A percentile compares a stretch with the other conserved stretches of the same genome.
These are phyloP conservation scores for Lepidium sativum DNA, from an alignment of 345 rosid species.

Conservation along the genomic window DNA sequence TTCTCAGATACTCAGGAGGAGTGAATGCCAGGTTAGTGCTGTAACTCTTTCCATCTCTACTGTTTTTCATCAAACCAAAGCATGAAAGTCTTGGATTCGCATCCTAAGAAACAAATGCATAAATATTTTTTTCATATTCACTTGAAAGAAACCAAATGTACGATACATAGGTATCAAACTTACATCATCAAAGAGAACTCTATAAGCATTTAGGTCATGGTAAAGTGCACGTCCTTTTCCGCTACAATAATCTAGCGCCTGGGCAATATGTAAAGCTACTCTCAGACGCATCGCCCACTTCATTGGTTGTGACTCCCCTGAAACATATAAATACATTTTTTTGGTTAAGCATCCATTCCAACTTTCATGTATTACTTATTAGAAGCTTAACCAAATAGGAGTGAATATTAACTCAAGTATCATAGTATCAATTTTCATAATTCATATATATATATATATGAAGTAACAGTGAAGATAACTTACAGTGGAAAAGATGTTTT, in stretches of 20 bases:
- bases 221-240: constrained; percentile 75
- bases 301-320: constrained; percentile 95
- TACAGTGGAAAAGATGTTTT: constrained; percentile 88
- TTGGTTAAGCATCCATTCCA: background rate
- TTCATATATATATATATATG: background rate
- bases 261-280: constrained; percentile 79
- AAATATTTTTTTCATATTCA: background rate
- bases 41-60: constrained; percentile 88
- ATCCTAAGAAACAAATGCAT: constrained; percentile 39
- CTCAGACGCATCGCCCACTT: constrained; percentile 88
- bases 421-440: no score
- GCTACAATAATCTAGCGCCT: constrained; percentile 77
- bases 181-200: constrained; percentile 80
- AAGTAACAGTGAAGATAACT: constrained; percentile 3
- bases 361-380: background rate
- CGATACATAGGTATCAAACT: background rate
- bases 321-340: background rate
- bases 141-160: background rate
- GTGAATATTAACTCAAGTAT: background rate
- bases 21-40: constrained; percentile 92
- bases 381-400: background rate
- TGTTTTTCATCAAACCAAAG: constrained; percentile 88
- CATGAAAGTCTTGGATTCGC: constrained; percentile 76
- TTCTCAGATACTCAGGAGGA: constrained; percentile 85
- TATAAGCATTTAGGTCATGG: constrained; percentile 85